phyloP scores from a whole-genome alignment of 305 asterid species.

The Fraxinus xanthoxyloides region DNA sequence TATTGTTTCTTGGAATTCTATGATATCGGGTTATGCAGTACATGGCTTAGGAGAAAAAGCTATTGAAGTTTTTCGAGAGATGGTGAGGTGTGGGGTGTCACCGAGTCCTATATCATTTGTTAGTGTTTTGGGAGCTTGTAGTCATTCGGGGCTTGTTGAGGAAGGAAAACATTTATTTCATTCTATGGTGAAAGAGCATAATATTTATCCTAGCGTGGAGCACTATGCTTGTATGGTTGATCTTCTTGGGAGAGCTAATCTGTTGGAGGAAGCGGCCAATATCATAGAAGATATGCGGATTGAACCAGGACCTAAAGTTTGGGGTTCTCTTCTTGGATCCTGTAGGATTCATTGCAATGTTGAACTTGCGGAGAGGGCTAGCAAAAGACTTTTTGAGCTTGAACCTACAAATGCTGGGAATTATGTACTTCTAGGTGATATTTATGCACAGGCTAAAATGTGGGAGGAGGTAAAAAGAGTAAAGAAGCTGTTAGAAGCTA shows the following conservation, averaged over 20 bases:
- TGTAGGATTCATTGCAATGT: constrained; percentile 87
- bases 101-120: constrained; percentile 79
- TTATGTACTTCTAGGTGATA: constrained; percentile 85
- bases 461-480: constrained; percentile 84
- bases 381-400: constrained; percentile 70
- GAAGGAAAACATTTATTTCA: constrained; percentile 65
- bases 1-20: constrained; percentile 80
- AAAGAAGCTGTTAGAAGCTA: constrained; percentile 60
- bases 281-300: constrained; percentile 65
- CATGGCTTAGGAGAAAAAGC: constrained; percentile 77
- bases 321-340: constrained; percentile 93
- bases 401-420: constrained; percentile 92
- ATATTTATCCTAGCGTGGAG: constrained; percentile 62
- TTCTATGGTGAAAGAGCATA: constrained; percentile 55
- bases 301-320: constrained; percentile 79
- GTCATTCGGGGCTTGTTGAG: constrained; percentile 84
- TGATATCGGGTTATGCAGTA: constrained; percentile 74
- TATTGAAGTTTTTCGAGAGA: constrained; percentile 50
- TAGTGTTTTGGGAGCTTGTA: constrained; percentile 86
- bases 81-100: constrained; percentile 54
- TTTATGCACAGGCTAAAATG: constrained; percentile 78
- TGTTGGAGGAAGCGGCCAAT: constrained; percentile 71
- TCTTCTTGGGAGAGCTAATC: constrained; percentile 89
- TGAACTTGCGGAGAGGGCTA: constrained; percentile 74
- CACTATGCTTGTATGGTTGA: constrained; percentile 94